phyloP scores from a whole-genome alignment of 495 filamentous ascomycete species.

The Sporormia fimetaria region DNA sequence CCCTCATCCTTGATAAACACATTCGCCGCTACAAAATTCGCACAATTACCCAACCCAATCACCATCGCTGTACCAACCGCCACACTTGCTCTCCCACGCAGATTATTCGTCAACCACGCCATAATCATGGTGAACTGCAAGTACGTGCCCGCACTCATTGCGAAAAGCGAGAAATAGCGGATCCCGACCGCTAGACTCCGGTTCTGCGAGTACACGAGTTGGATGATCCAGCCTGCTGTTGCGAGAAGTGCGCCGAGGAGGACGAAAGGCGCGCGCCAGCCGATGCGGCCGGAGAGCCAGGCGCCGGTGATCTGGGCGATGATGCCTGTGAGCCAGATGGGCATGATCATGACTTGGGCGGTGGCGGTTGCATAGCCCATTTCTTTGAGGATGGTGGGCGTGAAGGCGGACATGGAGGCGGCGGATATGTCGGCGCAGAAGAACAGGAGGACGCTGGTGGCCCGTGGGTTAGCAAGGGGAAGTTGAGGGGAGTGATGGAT shows the following conservation, averaged over 20 bases:
- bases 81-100: conserved; percentile 13
- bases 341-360: conserved; percentile 22
- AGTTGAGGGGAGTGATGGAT: not conserved
- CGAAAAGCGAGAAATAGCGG: conserved; percentile 19
- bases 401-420: conserved; percentile 23
- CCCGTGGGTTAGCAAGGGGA: not conserved
- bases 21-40: conserved; percentile 21
- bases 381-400: conserved; percentile 23
- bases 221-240: conserved; percentile 20
- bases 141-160: conserved; percentile 16
- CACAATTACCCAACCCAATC: conserved; percentile 20
- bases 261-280: conserved; percentile 18
- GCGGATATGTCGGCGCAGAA: conserved; percentile 25
- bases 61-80: conserved; percentile 18
- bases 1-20: conserved; percentile 19
- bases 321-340: conserved; percentile 17
- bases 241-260: conserved; percentile 12
- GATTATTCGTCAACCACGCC: conserved; percentile 20
- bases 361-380: conserved; percentile 19
- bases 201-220: conserved; percentile 6
- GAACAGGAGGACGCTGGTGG: conserved; percentile 14
- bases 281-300: conserved; percentile 15
- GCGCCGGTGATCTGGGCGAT: conserved; percentile 13
- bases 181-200: conserved; percentile 4
- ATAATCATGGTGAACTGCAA: conserved; percentile 21